phyloP scores from a whole-genome alignment of 768 basidiomycete genomes.

The Chalciporus chontae region DNA sequence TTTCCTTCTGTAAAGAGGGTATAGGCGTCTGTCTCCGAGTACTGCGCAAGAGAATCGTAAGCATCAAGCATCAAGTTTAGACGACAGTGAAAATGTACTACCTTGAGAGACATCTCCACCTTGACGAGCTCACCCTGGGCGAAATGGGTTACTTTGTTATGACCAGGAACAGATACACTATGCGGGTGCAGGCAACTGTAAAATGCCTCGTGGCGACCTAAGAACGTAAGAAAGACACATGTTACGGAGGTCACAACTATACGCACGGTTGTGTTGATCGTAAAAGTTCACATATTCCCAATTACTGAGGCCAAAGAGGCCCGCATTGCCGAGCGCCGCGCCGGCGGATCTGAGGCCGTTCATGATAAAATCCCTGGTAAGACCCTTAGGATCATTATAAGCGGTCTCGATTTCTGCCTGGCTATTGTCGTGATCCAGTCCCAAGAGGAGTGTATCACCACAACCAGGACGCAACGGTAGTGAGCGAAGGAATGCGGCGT shows the following conservation, averaged over 20 bases:
- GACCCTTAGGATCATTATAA: constrained; percentile 78
- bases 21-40: constrained; percentile 68
- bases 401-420: constrained; percentile 72
- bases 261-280: constrained; percentile 53
- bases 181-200: constrained; percentile 67
- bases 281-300: constrained; percentile 71
- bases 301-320: constrained; percentile 57
- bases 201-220: constrained; percentile 83
- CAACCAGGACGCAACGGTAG: constrained; percentile 72
- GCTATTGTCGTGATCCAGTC: constrained; percentile 84
- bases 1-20: constrained; percentile 69
- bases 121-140: constrained; percentile 71
- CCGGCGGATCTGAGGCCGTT: constrained; percentile 77
- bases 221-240: constrained; percentile 2
- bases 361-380: constrained; percentile 77
- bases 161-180: constrained; percentile 48
- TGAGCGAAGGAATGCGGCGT: constrained; percentile 67
- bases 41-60: constrained; percentile 44
- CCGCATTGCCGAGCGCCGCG: constrained; percentile 60
- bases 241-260: neutral
- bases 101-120: constrained; percentile 89
- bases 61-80: neutral
- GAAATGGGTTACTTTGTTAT: constrained; percentile 48
- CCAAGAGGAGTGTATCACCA: constrained; percentile 83
- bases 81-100: constrained; percentile 27